Conservation (phyloP, 345 rosid species). For the Mercurialis annua region DNA sequence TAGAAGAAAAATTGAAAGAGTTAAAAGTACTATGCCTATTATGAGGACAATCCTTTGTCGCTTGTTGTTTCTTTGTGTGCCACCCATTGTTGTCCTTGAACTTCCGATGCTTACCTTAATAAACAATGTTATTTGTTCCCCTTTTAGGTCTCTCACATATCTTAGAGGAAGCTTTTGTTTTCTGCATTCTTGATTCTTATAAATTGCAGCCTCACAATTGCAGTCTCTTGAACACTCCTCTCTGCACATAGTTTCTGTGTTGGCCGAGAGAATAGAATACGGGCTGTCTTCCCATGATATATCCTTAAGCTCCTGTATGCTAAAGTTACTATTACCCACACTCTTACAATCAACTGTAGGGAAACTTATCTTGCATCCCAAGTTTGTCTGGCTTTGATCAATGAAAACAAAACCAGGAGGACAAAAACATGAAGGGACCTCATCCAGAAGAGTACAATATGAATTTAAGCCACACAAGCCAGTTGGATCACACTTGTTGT, state of each 20-base stretch:
- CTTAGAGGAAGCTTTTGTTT: conserved; percentile 3
- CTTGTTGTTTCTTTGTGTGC: neutral
- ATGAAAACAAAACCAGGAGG: too few species aligned
- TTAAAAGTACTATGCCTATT: neutral
- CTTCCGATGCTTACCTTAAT: neutral
- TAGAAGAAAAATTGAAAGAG: conserved; percentile 10
- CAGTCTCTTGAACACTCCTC: conserved; percentile 14
- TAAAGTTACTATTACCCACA: too few species aligned
- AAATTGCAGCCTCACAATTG: conserved; percentile 4
- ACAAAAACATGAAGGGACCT: too few species aligned
- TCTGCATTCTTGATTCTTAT: neutral
- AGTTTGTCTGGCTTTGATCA: too few species aligned
- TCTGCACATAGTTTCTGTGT: neutral
- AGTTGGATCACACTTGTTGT: neutral
- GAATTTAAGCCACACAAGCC: neutral
- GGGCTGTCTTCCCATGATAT: conserved; percentile 1
- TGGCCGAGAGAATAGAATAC: too few species aligned
- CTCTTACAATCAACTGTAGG: too few species aligned
- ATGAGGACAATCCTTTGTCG: neutral
- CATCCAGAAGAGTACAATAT: too few species aligned
- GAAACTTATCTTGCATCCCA: too few species aligned
- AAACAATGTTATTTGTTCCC: neutral
- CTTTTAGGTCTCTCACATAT: neutral
- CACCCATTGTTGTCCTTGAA: neutral
- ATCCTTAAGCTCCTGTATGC: too few species aligned